Conservation (phyloP, 192 early-diverging fungal species). For the Coemansia sp. region DNA sequence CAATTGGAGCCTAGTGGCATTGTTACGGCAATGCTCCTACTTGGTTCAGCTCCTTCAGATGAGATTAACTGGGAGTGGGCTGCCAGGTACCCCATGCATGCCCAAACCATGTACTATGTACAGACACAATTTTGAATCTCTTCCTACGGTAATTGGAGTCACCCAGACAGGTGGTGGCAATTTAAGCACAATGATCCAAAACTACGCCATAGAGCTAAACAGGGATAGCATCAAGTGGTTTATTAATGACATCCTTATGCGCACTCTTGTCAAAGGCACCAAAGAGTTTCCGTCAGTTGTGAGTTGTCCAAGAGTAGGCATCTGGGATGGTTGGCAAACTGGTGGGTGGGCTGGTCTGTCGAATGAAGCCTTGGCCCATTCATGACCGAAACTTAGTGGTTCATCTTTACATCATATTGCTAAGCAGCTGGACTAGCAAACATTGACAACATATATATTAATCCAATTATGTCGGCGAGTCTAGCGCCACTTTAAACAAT, state of each 20-base stretch:
- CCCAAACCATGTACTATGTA: constrained; percentile 57
- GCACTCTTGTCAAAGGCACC: constrained; percentile 4
- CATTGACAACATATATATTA: neutral
- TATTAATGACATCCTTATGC: constrained; percentile 39
- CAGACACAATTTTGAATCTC: constrained; percentile 32
- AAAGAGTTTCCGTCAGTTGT: constrained; percentile 30
- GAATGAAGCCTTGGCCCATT: constrained; percentile 41
- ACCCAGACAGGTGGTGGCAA: constrained; percentile 35
- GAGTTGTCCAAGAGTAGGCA: constrained; percentile 39
- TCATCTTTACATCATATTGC: constrained; percentile 36
- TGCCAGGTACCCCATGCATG: constrained; percentile 52
- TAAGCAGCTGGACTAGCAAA: constrained; percentile 1
- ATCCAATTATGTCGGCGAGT: neutral
- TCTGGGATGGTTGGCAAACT: constrained; percentile 49
- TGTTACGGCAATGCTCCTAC: constrained; percentile 55
- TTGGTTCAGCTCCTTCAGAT: constrained; percentile 49
- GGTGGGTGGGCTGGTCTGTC: constrained; percentile 49
- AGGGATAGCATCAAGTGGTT: constrained; percentile 59
- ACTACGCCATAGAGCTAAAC: constrained; percentile 61
- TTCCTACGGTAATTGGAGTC: constrained; percentile 31
- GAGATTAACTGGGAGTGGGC: constrained; percentile 68
- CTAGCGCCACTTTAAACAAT: neutral
- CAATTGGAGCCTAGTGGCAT: constrained; percentile 34
- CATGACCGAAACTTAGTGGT: constrained; percentile 30
- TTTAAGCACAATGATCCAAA: constrained; percentile 52